Evolutionary conservation across 805 yeast species (phyloP), one percentile per base, ranked within the genome.

Genomic region (Lipomyces oligophaga): DNA sequence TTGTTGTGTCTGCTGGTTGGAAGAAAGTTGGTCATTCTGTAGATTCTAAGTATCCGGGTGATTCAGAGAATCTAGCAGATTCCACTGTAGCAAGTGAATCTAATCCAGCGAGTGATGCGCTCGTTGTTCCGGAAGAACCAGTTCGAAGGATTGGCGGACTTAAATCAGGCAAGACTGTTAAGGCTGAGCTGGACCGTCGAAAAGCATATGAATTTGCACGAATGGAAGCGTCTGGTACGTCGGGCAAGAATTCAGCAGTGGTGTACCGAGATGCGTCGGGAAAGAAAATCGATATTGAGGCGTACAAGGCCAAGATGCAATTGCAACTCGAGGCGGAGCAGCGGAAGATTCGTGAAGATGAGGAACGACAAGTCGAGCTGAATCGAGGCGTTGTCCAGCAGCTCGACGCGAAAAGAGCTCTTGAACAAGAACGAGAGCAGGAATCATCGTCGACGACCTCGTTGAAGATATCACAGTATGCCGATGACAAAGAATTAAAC

Each of bases 231-330:
- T 39, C 39, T 8, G 38, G 37, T 8, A 34, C 43, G 6, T 48
- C 55, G 6, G 59, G 54, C 1, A 41, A 34, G 11, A 49, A 55
- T 15, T 49, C 57, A 6, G 62, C 65, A 33, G 79, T 83, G 0
- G 67, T 78, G 0, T 76, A 74, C 57, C 74, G 93, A 69, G 90
- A 84, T 59, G 66, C 74, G 2, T 60, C 72, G 1, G 94, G 94
- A 15, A 66, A 75, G 26, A 69, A 67, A 18, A 66, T 81, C 2
- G 74, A 77, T 52, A 61, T 74, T 49, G 54, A 61, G 31, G 59
- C 65, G 45, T 55, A 62, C 25, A 38, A 54, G 40, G 56, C 62
- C 33, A 63, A 61, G 21, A 60, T 59, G 32, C 37, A 37, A 27
- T 47, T 49, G 30, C 40, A 42, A 45, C 55, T 58, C 43, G 46